Conservation (phyloP, 2,329 filamentous ascomycete genomes). For the Rhexocercosporidium sp. region DNA sequence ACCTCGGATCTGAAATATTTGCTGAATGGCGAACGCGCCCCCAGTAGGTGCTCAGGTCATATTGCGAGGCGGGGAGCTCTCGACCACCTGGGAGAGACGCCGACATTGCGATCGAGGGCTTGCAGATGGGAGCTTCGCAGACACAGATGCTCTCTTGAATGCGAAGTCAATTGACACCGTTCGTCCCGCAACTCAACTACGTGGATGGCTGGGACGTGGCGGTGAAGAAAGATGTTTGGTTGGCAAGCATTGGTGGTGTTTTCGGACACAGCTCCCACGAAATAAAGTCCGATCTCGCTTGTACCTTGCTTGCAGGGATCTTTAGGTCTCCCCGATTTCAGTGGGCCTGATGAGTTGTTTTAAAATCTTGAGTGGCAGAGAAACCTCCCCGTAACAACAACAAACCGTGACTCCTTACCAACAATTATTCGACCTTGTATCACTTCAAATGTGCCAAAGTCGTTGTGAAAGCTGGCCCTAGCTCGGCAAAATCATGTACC, state of each 20-base stretch:
- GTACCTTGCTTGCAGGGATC: not conserved
- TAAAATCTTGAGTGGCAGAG: no score
- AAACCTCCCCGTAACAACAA: no score
- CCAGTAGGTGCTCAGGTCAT: conserved; percentile 93
- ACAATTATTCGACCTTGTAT: no score
- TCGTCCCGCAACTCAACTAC: not conserved
- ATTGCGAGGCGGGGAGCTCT: conserved; percentile 88
- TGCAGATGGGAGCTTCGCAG: not conserved
- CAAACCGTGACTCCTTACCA: no score
- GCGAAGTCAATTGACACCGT: not conserved
- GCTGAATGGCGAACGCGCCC: conserved; percentile 90
- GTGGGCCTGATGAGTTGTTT: no score
- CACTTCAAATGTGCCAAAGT: no score
- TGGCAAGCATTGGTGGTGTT: not conserved
- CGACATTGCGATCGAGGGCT: conserved; percentile 56
- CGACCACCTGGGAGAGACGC: conserved; percentile 70
- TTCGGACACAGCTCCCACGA: not conserved
- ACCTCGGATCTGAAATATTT: conserved; percentile 94
- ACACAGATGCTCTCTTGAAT: not conserved
- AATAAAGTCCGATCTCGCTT: conserved; percentile 7
- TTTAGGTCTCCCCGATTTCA: no score
- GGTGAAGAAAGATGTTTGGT: conserved; percentile 2
- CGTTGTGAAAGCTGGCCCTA: not conserved
- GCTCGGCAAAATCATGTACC: not conserved
- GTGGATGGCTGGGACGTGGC: not conserved